phyloP scores from a whole-genome alignment of 1,139 yeast species.

The Yamadazyma pseudoaaseri region DNA sequence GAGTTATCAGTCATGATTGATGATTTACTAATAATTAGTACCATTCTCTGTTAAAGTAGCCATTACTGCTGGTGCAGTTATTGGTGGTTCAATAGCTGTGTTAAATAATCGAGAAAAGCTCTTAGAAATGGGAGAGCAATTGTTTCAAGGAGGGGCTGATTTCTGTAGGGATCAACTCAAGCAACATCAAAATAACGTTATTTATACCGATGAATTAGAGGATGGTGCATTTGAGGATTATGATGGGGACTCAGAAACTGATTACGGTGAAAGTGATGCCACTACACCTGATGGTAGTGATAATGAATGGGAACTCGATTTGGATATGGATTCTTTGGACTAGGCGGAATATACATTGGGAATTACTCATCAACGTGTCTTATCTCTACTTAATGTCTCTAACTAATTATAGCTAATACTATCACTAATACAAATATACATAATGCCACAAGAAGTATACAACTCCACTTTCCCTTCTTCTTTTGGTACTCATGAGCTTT shows the following conservation, averaged over 20 bases:
- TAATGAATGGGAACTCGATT: slow-evolving; percentile 14
- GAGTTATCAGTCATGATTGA: no score
- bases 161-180: slow-evolving; percentile 29
- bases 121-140: slow-evolving; percentile 30
- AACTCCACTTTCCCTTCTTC: slow-evolving; percentile 69
- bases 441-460: slow-evolving; percentile 54
- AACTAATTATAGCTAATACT: slow-evolving; percentile 40
- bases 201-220: slow-evolving; percentile 28
- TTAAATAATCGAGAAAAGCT: slow-evolving; percentile 32
- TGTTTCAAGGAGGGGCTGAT: slow-evolving; percentile 36
- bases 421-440: slow-evolving; percentile 36
- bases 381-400: no score
- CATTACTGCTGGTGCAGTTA: slow-evolving; percentile 35
- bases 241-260: slow-evolving; percentile 7
- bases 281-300: slow-evolving; percentile 28
- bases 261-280: slow-evolving; percentile 17
- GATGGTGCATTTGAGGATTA: slow-evolving; percentile 21
- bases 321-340: slow-evolving; percentile 13
- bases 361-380: neutral
- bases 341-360: no score
- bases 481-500: slow-evolving; percentile 78
- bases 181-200: slow-evolving; percentile 19
- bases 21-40: slow-evolving; percentile 18
- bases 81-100: slow-evolving; percentile 41
- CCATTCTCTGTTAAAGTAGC: slow-evolving; percentile 43